Evolutionary conservation across 345 rosid species (phyloP), one percentile per base, ranked within the genome.

Genomic region (Cardiospermum halicacabum): DNA sequence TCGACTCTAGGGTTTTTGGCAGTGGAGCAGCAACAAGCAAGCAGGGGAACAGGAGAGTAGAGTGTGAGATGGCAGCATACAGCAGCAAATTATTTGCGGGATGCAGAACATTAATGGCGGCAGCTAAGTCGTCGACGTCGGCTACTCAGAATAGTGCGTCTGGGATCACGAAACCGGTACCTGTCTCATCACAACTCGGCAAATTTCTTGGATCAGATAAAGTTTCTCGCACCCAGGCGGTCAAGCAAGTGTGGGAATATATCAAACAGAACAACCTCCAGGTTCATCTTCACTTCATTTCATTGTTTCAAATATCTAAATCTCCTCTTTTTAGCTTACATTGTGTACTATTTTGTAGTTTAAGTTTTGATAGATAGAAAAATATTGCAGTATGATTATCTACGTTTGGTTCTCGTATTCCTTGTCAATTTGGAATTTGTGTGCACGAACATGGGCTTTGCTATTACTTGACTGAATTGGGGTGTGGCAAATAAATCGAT

Each of bases 241-340:
- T 76, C 59, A 82, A 82, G 75, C 75, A 72, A 69, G 71, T 85
- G 21, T 85, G 89, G 87, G 73, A 61, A 32, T 64, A 80, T 16
- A 66, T 85, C 63, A 82, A 78, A 71, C 72, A 53, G 2, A 62
- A 78, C 63, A 76, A 78, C 25, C 81, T 85, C 57, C 85, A 85
- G 89, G 89, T 82, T 2, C 10, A n/a, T n/a, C 19, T 53, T 34
- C 36, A 18, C 1, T 15, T 21, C n/a, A 43, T 43, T 43, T 42
- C 48, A 42, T 42, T 42, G 13, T 39, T 39, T 39, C 36, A 11
- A 1, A 40, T n/a, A 40, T 40, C n/a, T 11, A 13, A 40, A 40
- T 40, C 13, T 9, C 5, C 13, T 39, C 43, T 39, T 39, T 39
- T 39, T 1, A n/a, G n/a, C n/a, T n/a, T n/a, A n/a, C n/a, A n/a